These are phyloP conservation scores for Capsella rubella DNA, from an alignment of 441 rosid species.

Conservation along the genomic window DNA sequence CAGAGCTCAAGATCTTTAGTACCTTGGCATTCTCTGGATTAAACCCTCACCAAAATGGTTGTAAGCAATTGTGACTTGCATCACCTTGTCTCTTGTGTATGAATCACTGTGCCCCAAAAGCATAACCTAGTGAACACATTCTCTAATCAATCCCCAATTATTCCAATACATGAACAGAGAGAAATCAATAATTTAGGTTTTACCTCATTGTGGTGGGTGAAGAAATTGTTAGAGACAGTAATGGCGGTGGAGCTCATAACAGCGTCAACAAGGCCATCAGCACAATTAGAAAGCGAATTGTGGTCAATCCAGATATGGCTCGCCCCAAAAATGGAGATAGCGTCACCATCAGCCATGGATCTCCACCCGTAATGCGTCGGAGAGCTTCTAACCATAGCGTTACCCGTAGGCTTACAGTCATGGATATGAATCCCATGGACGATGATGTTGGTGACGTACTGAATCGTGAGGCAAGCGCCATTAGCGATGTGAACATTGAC, in stretches of 20 bases:
- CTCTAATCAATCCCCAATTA: slow-evolving; percentile 21
- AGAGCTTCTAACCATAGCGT: slow-evolving; percentile 63
- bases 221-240: slow-evolving; percentile 56
- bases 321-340: slow-evolving; percentile 52
- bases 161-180: neutral
- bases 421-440: slow-evolving; percentile 59
- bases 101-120: slow-evolving; percentile 62
- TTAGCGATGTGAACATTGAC: slow-evolving; percentile 61
- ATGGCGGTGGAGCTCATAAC: slow-evolving; percentile 63
- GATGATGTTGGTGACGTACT: slow-evolving; percentile 53
- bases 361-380: slow-evolving; percentile 60
- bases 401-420: slow-evolving; percentile 57
- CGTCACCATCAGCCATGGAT: slow-evolving; percentile 62
- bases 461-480: slow-evolving; percentile 61
- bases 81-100: slow-evolving; percentile 55
- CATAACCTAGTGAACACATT: slow-evolving; percentile 51
- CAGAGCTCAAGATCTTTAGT: slow-evolving; percentile 6
- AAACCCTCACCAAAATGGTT: slow-evolving; percentile 68
- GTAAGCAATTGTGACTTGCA: slow-evolving; percentile 69
- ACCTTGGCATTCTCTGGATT: slow-evolving; percentile 68
- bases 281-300: slow-evolving; percentile 57
- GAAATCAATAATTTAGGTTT: neutral
- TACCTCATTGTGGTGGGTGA: slow-evolving; percentile 63
- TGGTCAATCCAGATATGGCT: slow-evolving; percentile 64
- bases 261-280: slow-evolving; percentile 60